Conservation (phyloP, 371 early-diverging fungal genomes). For the Batkoa obscura region DNA sequence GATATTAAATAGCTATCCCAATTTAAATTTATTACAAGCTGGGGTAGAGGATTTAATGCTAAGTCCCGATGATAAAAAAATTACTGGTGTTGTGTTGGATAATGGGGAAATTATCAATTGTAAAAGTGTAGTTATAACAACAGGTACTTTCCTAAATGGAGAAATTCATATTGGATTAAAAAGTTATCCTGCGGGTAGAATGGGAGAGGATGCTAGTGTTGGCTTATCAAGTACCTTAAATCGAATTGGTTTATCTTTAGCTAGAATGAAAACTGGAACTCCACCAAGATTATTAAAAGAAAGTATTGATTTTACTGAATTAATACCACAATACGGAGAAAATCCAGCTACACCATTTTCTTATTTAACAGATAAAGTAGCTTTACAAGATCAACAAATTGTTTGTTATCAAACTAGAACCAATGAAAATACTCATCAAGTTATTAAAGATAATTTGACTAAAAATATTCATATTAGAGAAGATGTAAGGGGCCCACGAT, state of each 20-base stretch:
- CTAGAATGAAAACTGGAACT: slow-evolving; percentile 68
- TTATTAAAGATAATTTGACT: slow-evolving; percentile 51
- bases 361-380: slow-evolving; percentile 41
- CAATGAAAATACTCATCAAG: slow-evolving; percentile 39
- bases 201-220: slow-evolving; percentile 52
- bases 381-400: slow-evolving; percentile 38
- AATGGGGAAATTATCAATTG: slow-evolving; percentile 43
- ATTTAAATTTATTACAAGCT: slow-evolving; percentile 44
- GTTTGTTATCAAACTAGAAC: slow-evolving; percentile 62
- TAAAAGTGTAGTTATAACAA: slow-evolving; percentile 59
- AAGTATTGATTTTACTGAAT: slow-evolving; percentile 47
- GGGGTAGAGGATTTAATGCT: slow-evolving; percentile 54
- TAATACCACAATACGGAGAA: slow-evolving; percentile 50
- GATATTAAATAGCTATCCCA: slow-evolving; percentile 36
- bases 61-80: slow-evolving; percentile 14
- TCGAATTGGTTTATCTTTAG: slow-evolving; percentile 51
- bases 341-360: slow-evolving; percentile 59
- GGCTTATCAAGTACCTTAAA: slow-evolving; percentile 54
- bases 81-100: slow-evolving; percentile 14
- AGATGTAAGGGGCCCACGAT: slow-evolving; percentile 65
- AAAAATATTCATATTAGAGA: slow-evolving; percentile 66
- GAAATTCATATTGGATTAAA: slow-evolving; percentile 64
- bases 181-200: slow-evolving; percentile 58
- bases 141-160: slow-evolving; percentile 70
- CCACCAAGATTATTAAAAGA: slow-evolving; percentile 57